Percentiles rank a stretch among this genome's conserved stretches.
These are phyloP conservation scores for Aspergillus sparsus DNA, from an alignment of 495 filamentous ascomycete genomes.

Conservation along the genomic window DNA sequence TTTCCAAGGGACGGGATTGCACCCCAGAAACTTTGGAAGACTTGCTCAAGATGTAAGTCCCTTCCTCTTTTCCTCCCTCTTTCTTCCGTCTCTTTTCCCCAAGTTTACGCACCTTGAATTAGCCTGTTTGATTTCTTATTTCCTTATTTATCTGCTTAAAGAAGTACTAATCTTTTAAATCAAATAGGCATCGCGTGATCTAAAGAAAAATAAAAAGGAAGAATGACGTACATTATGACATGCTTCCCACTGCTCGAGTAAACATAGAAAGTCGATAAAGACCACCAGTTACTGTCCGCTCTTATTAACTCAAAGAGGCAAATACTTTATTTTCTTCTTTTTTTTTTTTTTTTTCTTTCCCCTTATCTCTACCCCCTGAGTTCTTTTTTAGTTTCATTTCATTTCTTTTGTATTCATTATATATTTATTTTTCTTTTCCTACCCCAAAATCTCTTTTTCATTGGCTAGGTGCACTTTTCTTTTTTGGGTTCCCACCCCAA, in stretches of 20 bases:
- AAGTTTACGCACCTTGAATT: too few species aligned
- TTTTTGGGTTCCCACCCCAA: not conserved
- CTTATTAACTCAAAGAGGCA: too few species aligned
- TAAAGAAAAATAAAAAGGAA: not conserved
- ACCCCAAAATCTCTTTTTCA: too few species aligned
- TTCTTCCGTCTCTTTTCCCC: not conserved
- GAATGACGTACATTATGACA: not conserved
- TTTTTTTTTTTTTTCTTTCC: not conserved
- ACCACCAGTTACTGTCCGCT: too few species aligned
- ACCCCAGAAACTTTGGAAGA: constrained; percentile 61
- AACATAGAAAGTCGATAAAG: too few species aligned
- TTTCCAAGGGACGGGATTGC: constrained; percentile 66
- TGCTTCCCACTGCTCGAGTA: not conserved
- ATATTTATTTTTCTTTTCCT: too few species aligned
- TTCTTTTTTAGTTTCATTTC: too few species aligned
- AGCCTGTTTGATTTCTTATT: constrained; percentile 1
- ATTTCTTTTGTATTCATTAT: too few species aligned
- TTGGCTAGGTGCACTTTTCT: not conserved
- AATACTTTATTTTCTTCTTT: not conserved
- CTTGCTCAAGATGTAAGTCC: constrained; percentile 58
- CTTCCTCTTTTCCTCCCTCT: not conserved
- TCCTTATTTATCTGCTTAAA: not conserved
- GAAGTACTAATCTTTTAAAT: too few species aligned
- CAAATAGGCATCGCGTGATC: too few species aligned
- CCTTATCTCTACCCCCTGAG: too few species aligned